phyloP scores from a whole-genome alignment of 2,329 filamentous ascomycete genomes.

The Arthrobotrys pseudoclavata region DNA sequence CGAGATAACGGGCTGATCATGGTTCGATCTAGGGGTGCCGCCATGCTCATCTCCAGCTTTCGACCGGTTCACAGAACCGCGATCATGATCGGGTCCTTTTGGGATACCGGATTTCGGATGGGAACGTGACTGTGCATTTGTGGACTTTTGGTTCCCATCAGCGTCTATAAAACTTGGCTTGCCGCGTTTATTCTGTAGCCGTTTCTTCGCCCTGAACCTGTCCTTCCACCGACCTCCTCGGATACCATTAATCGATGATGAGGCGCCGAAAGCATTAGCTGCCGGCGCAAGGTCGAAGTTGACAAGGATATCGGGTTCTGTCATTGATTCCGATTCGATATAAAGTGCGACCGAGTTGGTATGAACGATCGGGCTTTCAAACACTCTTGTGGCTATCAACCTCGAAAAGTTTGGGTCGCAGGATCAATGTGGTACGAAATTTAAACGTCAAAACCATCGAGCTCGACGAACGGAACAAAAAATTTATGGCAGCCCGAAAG shows the following conservation, averaged over 20 bases:
- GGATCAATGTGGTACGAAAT: background rate
- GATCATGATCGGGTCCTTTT: conserved; percentile 60
- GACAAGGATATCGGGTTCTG: conserved; percentile 92
- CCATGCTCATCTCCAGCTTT: conserved; percentile 63
- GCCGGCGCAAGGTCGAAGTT: conserved; percentile 84
- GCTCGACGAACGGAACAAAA: background rate
- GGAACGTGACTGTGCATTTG: conserved; percentile 18
- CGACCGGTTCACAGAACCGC: conserved; percentile 66
- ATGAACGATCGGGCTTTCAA: too few relatives aligned
- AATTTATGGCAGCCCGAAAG: conserved; percentile 8
- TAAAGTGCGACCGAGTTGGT: background rate
- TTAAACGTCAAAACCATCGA: background rate
- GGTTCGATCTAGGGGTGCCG: conserved; percentile 61
- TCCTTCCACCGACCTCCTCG: conserved; percentile 96
- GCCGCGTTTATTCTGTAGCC: conserved; percentile 71
- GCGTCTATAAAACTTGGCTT: conserved; percentile 65
- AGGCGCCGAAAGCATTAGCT: conserved; percentile 73
- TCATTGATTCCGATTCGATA: conserved; percentile 72
- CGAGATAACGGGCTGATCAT: conserved; percentile 75
- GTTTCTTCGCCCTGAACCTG: conserved; percentile 82
- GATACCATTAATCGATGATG: conserved; percentile 71
- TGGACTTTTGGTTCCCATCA: conserved; percentile 57
- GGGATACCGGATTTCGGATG: conserved; percentile 48
- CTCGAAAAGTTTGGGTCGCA: conserved; percentile 2
- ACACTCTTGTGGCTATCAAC: background rate